Evolutionary conservation across 495 filamentous ascomycete genomes (phyloP).

Genomic region (Neurospora sp.): DNA sequence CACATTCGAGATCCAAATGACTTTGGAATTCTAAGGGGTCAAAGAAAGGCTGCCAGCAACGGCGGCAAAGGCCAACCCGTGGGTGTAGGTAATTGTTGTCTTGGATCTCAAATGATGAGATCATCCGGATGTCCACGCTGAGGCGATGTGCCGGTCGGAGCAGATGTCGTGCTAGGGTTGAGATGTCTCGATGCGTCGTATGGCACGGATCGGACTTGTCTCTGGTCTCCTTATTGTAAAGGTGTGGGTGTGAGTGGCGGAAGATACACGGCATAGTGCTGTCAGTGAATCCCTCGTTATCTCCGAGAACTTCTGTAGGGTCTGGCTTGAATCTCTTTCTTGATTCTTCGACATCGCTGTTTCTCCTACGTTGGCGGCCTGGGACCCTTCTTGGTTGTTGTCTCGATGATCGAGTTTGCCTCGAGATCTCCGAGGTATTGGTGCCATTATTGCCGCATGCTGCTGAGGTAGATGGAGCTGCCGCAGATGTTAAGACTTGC

Average conservation of each 20-base stretch:
- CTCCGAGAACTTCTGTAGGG: neutral
- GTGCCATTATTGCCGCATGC: neutral
- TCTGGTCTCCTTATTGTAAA: slow-evolving; percentile 20
- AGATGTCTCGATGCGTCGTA: slow-evolving; percentile 25
- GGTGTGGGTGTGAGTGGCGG: slow-evolving; percentile 19
- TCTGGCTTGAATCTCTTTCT: neutral
- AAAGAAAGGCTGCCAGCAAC: slow-evolving; percentile 19
- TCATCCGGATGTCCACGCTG: slow-evolving; percentile 13
- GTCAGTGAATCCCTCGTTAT: slow-evolving; percentile 18
- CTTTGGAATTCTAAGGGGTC: slow-evolving; percentile 12
- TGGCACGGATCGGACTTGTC: slow-evolving; percentile 27
- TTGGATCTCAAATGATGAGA: slow-evolving; percentile 23
- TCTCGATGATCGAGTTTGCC: neutral
- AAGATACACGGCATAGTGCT: slow-evolving; percentile 26
- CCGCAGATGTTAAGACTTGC: neutral
- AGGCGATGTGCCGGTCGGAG: slow-evolving; percentile 23
- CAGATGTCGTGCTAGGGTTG: slow-evolving; percentile 26
- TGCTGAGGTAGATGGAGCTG: neutral
- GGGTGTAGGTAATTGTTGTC: slow-evolving; percentile 18
- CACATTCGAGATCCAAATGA: slow-evolving; percentile 15
- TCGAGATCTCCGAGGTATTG: neutral
- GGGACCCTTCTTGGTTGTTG: neutral
- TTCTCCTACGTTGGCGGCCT: neutral
- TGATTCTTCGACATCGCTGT: neutral
- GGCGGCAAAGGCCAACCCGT: slow-evolving; percentile 20